Base-by-base conservation (phyloP, 1,139 yeast genomes). In the Taphrina betulina region DNA sequence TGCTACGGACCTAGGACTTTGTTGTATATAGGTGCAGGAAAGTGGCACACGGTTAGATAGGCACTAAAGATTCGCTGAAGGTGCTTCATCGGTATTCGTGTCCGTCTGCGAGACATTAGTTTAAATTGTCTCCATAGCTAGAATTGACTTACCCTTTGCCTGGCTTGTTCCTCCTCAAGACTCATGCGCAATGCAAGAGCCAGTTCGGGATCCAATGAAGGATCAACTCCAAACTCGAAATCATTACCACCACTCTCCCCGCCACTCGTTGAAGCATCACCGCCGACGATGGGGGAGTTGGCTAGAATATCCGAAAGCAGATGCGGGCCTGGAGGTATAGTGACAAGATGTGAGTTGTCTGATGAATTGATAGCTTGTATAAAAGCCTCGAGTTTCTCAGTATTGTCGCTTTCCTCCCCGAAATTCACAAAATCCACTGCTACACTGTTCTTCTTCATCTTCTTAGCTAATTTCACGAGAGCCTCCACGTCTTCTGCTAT, bases 151-250 rank as follows among this genome's bases (percentile, higher is more conserved):
- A 29, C 54, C 17, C 54, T 20, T 66, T 83, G 92, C 68, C 95
- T 77, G 35, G 84, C 79, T 66, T 81, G 81, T 66, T 85, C 95
- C 66, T 86, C 95, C 66, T 86, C 95, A 61, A 86, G 75, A 2
- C 94, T 85, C 71, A 86, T 78, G 66, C 95, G 78, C 65, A 92
- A 79, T 0, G 97, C 98, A 75, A 92, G 78, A 0, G 97, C 98
- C 67, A 92, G 80, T 70, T 94, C 98, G 23, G 98, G 98, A 66
- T 92, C 99, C 81, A 87, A 86, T 63, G 83, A 82, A 26, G 96
- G 95, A 70, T 92, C 97, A 36, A 83, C 79, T 51, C 86, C 83
- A 63, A 80, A 78, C 62, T 79, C 83, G 68, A 76, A 76, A 58
- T 74, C 73, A 53, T 73, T 77, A 50, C 75, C 79, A 38, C 75